A percentile compares a stretch with the other conserved stretches of the same genome.
These are phyloP conservation scores for Plectranthus barbatus DNA, from an alignment of 257 asterid genomes.

Conservation along the genomic window DNA sequence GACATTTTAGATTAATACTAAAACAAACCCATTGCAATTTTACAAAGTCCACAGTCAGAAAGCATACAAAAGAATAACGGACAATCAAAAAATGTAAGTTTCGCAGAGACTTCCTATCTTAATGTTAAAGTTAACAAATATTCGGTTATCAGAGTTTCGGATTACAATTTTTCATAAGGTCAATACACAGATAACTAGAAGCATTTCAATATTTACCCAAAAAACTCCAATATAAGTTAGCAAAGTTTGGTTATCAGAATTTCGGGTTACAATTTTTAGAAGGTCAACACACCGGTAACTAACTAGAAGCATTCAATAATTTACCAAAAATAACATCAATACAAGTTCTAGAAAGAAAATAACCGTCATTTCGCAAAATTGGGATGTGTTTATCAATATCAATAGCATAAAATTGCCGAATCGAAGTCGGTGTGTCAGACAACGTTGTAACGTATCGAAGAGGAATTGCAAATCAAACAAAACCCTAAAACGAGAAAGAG, in stretches of 20 bases:
- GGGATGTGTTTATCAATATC: not conserved
- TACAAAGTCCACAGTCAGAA: not conserved
- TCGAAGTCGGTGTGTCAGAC: not conserved
- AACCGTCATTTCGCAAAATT: not conserved
- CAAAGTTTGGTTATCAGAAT: no score
- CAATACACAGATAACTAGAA: not conserved
- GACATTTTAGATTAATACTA: no score
- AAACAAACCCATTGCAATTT: not conserved
- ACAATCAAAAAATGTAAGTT: not conserved
- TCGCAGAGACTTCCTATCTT: not conserved
- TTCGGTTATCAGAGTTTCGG: not conserved
- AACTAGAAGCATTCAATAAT: no score
- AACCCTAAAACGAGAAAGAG: constrained; percentile 14
- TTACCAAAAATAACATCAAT: no score
- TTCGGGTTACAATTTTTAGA: no score
- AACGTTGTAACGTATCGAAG: not conserved
- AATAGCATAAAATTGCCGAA: not conserved
- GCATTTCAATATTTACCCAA: not conserved
- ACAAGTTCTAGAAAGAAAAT: not conserved
- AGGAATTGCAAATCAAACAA: not conserved
- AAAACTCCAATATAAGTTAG: no score
- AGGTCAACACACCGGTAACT: no score
- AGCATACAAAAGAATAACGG: not conserved
- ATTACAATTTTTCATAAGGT: not conserved
- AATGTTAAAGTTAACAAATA: not conserved